Base-by-base conservation (phyloP, 179 eudicot genomes). In the Beta corolliflora region DNA sequence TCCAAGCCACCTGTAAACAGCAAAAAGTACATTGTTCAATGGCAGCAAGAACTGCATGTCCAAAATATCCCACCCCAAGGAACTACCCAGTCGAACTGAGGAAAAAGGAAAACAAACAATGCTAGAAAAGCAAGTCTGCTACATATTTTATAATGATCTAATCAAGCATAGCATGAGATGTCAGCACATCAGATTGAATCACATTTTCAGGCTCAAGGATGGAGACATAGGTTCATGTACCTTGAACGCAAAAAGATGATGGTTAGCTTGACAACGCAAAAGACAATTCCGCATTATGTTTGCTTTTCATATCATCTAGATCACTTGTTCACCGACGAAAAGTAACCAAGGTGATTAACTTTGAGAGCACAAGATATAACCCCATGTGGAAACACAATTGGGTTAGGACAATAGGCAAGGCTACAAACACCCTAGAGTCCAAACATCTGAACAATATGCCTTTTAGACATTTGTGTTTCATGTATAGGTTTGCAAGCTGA, bases 1-100 rank as follows among this genome's bases (percentile, higher is more conserved):
- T 73, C 92, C 97, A 82, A 86, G 71, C 97, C 97, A 91, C 96
- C 98, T 94, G 77, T 48, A 64, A 76, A 83, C 16, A 23, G 77
- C 41, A 16, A 41, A 65, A 6, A 44, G 52, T 23, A 80, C 44
- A 14, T 75, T 54, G 69, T 67, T 55, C 18, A 44, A 9, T 48
- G 31, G 7, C 25, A 71, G 21, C 48, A 58, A 53, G n/a, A 60
- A 31, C 25, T 29, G 14, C 8, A 78, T 12, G 74, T 19, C 54
- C 15, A 64, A 10, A 55, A 48, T 3, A 58, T 9, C 75, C 65
- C 48, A 79, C 6, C 44, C 18, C 25, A 66, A 29, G 19, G 11
- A 16, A 56, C 31, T 54, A 67, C 69, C 23, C 21, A 73, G n/a
- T 61, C 3, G 15, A 53, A 9, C 41, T 36, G 16, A 18, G 60